A percentile compares a stretch with the other conserved stretches of the same genome.
These are phyloP conservation scores for Nakaseomyces bracarensis DNA, from an alignment of 1,139 yeast species.

Conservation along the genomic window DNA sequence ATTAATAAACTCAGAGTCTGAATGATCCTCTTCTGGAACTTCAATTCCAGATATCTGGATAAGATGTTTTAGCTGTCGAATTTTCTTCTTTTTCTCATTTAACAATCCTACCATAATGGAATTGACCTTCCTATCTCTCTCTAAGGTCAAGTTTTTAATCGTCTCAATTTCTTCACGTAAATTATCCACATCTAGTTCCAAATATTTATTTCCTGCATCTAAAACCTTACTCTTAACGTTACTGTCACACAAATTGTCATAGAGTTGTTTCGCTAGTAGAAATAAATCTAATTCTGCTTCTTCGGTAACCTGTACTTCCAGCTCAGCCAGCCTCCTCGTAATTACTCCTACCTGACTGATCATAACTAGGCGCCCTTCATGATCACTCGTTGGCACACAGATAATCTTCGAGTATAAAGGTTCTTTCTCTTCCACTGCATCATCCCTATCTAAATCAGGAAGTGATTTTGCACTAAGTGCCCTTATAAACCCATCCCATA, in stretches of 20 bases:
- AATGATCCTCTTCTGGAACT: slow-evolving; percentile 8
- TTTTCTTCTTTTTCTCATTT: slow-evolving; percentile 26
- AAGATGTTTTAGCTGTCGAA: slow-evolving; percentile 14
- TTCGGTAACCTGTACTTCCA: slow-evolving; percentile 11
- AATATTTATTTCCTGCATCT: slow-evolving; percentile 5
- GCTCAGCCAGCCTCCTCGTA: slow-evolving; percentile 19
- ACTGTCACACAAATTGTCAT: slow-evolving; percentile 10
- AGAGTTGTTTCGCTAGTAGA: slow-evolving; percentile 17
- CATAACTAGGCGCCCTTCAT: slow-evolving; percentile 17
- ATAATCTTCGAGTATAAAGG: background rate
- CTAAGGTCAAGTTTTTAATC: slow-evolving; percentile 13
- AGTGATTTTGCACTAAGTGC: background rate
- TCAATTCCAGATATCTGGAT: background rate
- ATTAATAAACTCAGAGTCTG: slow-evolving; percentile 20
- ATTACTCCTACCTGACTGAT: slow-evolving; percentile 16
- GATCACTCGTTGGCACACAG: slow-evolving; percentile 11
- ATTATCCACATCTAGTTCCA: slow-evolving; percentile 8
- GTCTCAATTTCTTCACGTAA: slow-evolving; percentile 12
- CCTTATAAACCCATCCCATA: background rate
- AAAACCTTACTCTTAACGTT: too few relatives aligned
- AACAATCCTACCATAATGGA: slow-evolving; percentile 18
- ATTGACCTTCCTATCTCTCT: slow-evolving; percentile 21
- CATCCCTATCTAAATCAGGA: background rate
- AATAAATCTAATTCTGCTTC: slow-evolving; percentile 24
- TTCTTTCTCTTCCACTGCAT: background rate